A percentile compares a stretch with the other conserved stretches of the same genome.
phyloP scores from a whole-genome alignment of 257 asterid genomes.

The Apocynum venetum region DNA sequence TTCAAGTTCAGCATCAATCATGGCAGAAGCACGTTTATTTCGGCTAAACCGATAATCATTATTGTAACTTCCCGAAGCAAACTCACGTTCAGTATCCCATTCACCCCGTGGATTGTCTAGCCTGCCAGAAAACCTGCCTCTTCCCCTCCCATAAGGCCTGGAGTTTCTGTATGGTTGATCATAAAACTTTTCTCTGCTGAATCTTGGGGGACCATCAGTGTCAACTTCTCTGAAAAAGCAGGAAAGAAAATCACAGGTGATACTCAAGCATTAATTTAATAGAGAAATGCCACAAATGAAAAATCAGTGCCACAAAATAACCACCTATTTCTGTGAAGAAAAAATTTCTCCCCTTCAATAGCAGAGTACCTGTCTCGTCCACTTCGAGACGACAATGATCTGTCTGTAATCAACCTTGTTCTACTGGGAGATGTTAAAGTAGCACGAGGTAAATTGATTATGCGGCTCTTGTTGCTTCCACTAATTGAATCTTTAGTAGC shows the following conservation, averaged over 20 bases:
- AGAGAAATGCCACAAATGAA: conserved; percentile 2
- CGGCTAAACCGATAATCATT: conserved; percentile 52
- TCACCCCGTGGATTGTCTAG: conserved; percentile 46
- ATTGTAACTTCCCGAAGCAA: conserved; percentile 42
- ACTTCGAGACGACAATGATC: conserved; percentile 40
- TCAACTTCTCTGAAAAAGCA: conserved; percentile 60
- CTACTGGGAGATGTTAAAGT: conserved; percentile 43
- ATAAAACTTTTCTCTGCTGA: conserved; percentile 46
- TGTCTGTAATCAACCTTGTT: conserved; percentile 44
- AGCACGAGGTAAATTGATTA: conserved; percentile 70
- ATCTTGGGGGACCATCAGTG: conserved; percentile 50
- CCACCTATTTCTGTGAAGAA: conserved; percentile 66
- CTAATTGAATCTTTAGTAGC: conserved; percentile 41
- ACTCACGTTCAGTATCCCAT: conserved; percentile 64
- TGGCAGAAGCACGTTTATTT: conserved; percentile 46
- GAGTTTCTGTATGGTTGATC: conserved; percentile 57
- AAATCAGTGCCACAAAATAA: conserved; percentile 14
- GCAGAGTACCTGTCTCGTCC: conserved; percentile 67
- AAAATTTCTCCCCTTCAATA: conserved; percentile 45
- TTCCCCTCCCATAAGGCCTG: conserved; percentile 58
- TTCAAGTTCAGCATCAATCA: conserved; percentile 45
- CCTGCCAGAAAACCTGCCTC: conserved; percentile 61
- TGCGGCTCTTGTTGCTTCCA: conserved; percentile 62
- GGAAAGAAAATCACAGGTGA: conserved; percentile 13
- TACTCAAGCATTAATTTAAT: conserved; percentile 17